Percentiles rank a stretch among this genome's conserved stretches.
phyloP scores from a whole-genome alignment of 2,329 filamentous ascomycete species.

The Stylonectria norvegica region DNA sequence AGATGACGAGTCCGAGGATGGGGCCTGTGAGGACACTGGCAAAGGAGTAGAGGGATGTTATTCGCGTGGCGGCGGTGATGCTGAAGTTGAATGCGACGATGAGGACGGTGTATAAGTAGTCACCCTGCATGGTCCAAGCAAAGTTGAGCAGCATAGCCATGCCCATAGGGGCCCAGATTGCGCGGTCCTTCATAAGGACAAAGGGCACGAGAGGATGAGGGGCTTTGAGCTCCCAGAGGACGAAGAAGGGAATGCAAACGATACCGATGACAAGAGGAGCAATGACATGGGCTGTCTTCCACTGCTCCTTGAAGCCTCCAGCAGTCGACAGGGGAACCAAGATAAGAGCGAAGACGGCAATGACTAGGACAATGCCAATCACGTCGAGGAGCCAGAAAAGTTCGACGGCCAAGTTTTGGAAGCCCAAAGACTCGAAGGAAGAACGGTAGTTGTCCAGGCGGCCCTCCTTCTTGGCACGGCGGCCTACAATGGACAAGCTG shows the following conservation, averaged over 20 bases:
- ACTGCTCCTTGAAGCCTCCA: constrained; percentile 38
- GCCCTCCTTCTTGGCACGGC: constrained; percentile 51
- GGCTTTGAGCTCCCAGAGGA: constrained; percentile 46
- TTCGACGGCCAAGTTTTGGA: constrained; percentile 33
- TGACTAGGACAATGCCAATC: constrained; percentile 43
- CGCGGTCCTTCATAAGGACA: constrained; percentile 57
- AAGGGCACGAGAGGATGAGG: constrained; percentile 59
- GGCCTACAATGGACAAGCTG: constrained; percentile 48
- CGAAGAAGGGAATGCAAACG: constrained; percentile 48
- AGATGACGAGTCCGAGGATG: constrained; percentile 54
- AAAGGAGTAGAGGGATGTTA: constrained; percentile 57
- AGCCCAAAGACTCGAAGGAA: constrained; percentile 31
- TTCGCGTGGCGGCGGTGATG: constrained; percentile 53
- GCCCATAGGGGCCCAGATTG: constrained; percentile 60
- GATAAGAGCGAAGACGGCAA: constrained; percentile 45
- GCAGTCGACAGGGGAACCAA: constrained; percentile 45
- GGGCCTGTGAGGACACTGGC: constrained; percentile 56
- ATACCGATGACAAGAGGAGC: constrained; percentile 45
- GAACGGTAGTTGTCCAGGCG: constrained; percentile 38
- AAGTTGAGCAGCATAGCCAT: constrained; percentile 56
- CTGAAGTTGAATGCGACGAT: constrained; percentile 59
- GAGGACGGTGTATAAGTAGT: constrained; percentile 62
- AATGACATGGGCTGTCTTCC: constrained; percentile 39
- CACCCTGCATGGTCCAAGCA: constrained; percentile 60
- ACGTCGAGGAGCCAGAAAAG: constrained; percentile 47